A percentile compares a stretch with the other conserved stretches of the same genome.
Evolutionary conservation across 345 rosid genomes (phyloP).

Genomic region (Hypericum androsaemum): DNA sequence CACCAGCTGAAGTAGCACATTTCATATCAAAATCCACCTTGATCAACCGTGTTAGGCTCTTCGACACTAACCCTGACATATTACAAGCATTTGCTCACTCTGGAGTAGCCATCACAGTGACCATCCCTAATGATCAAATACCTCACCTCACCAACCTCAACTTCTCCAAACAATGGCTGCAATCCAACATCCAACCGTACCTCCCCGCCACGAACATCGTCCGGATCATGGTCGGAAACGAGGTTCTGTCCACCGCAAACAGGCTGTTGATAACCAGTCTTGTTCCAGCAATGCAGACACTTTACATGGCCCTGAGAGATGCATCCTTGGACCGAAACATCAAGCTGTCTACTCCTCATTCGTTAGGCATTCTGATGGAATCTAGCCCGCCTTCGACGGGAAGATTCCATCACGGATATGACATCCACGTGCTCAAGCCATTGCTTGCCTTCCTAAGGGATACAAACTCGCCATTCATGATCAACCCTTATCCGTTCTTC

Average conservation of each 20-base stretch:
- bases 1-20: constrained; percentile 55
- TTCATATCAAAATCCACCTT: constrained; percentile 62
- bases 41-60: constrained; percentile 59
- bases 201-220: constrained; percentile 54
- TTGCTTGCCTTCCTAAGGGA: constrained; percentile 57
- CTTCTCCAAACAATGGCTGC: constrained; percentile 58
- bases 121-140: constrained; percentile 63
- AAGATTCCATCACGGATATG: constrained; percentile 57
- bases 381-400: constrained; percentile 73
- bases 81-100: constrained; percentile 61
- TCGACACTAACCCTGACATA: constrained; percentile 44
- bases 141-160: constrained; percentile 43
- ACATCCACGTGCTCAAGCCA: constrained; percentile 52
- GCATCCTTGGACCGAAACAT: constrained; percentile 51
- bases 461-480: constrained; percentile 58
- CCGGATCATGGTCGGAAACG: constrained; percentile 79
- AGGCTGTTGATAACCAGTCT: constrained; percentile 34
- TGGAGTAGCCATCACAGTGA: constrained; percentile 48
- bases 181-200: constrained; percentile 40
- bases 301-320: constrained; percentile 54
- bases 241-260: constrained; percentile 49
- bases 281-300: constrained; percentile 66
- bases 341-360: constrained; percentile 73
- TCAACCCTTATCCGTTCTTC: constrained; percentile 83
- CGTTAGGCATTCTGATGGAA: constrained; percentile 53